Conservation (phyloP, 177 flowering plant genomes). For the Vitis hybrid region DNA sequence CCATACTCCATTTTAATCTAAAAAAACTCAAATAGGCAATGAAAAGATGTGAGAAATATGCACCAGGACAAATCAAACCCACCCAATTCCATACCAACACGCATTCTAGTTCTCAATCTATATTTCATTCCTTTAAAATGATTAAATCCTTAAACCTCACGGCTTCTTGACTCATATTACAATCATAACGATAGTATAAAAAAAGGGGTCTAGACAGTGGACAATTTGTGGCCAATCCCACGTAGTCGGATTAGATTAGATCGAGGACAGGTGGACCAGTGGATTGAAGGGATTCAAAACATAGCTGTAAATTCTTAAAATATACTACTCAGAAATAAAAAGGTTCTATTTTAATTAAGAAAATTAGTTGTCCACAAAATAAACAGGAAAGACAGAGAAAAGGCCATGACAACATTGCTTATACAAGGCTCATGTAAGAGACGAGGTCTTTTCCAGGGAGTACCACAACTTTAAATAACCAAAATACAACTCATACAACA, state of each 20-base stretch:
- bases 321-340: too few relatives aligned
- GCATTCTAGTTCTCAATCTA: constrained; percentile 9
- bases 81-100: constrained; percentile 5
- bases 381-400: constrained; percentile 1
- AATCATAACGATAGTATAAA: background rate
- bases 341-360: background rate
- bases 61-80: constrained; percentile 3
- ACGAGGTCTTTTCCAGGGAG: background rate
- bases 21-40: constrained; percentile 9
- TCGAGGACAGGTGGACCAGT: background rate
- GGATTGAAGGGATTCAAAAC: background rate
- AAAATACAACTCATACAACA: background rate
- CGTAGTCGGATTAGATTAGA: constrained; percentile 5
- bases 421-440: constrained; percentile 13
- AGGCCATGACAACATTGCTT: background rate
- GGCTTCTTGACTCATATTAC: constrained; percentile 13
- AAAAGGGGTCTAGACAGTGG: background rate
- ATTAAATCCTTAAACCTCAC: background rate
- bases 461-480: background rate
- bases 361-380: constrained; percentile 2
- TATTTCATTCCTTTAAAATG: constrained; percentile 10
- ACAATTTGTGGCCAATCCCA: constrained; percentile 10
- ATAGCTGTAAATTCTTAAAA: too few relatives aligned
- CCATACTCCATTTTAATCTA: constrained; percentile 36
- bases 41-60: constrained; percentile 4